phyloP scores from a whole-genome alignment of 495 filamentous ascomycete species.

The Penicillium crystallinum region DNA sequence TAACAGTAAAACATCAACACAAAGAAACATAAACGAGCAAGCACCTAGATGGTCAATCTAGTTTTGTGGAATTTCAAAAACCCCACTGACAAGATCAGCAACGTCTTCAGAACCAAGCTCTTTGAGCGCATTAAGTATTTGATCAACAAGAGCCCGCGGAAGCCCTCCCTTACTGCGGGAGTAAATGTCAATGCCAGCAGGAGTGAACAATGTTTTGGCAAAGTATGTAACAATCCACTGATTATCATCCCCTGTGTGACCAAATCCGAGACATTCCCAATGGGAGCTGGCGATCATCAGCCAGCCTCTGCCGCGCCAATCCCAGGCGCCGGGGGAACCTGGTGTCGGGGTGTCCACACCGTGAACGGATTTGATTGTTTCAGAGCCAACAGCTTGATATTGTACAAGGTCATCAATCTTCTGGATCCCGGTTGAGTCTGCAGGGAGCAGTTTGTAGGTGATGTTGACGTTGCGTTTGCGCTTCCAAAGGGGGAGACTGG shows the following conservation, averaged over 20 bases:
- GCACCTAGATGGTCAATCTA: background rate
- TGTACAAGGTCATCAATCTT: slow-evolving; percentile 63
- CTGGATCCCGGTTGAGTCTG: slow-evolving; percentile 12
- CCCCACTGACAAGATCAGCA: slow-evolving; percentile 9
- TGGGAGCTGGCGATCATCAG: slow-evolving; percentile 58
- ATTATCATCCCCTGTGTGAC: slow-evolving; percentile 41
- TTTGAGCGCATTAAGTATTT: slow-evolving; percentile 40
- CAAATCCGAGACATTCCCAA: slow-evolving; percentile 74
- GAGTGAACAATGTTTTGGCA: slow-evolving; percentile 66
- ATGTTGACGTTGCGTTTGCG: slow-evolving; percentile 65
- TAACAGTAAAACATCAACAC: too few species aligned
- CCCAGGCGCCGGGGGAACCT: slow-evolving; percentile 46
- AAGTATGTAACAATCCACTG: slow-evolving; percentile 74
- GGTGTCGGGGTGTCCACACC: slow-evolving; percentile 56
- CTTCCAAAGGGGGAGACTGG: slow-evolving; percentile 71
- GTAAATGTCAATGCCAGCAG: slow-evolving; percentile 71
- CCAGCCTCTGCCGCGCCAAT: slow-evolving; percentile 68
- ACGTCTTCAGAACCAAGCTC: slow-evolving; percentile 23
- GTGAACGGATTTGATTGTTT: slow-evolving; percentile 52
- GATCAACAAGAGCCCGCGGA: slow-evolving; percentile 39
- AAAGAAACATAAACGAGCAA: too few species aligned
- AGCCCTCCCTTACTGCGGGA: slow-evolving; percentile 50
- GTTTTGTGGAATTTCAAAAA: slow-evolving; percentile 21
- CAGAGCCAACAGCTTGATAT: slow-evolving; percentile 49
- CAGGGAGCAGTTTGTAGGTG: slow-evolving; percentile 53